Evolutionary conservation across 306 rosid species (phyloP), one percentile per base, ranked within the genome.

Genomic region (Rosa chinensis): DNA sequence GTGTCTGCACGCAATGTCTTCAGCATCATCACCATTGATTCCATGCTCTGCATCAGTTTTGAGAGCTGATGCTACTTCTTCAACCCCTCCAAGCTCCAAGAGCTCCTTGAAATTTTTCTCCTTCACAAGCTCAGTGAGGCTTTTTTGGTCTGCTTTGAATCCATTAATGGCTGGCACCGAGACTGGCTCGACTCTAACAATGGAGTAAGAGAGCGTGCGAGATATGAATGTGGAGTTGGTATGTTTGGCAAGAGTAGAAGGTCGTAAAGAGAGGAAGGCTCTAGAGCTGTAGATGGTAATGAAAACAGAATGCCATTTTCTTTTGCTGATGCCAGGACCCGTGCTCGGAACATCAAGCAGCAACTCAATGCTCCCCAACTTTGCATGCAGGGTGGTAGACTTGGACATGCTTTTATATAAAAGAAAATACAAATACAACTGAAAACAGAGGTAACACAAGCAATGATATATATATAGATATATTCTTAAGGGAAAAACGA

Each of bases 231-330:
- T 14, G 43, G 40, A 17, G 80, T 25, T 23, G 43, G 23, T 35
- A 2, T 45, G 0, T 10, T 50, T 50, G 56, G n/a, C 5, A 0
- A 4, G 20, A 50, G 20, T 0, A 13, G 20, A 50, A 13, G 56
- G 56, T 13, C 4, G 1, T 3, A 50, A 16, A 75, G 63, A 39
- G 76, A 85, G 28, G 5, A 88, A 11, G 11, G 90, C 89, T 66
- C 89, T 71, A n/a, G 90, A 90, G 52, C 88, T 88, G 66, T 89
- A 88, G 49, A 89, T 77, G 35, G 43, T 63, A n/a, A 82, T 14
- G 55, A 87, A 87, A 17, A 91, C 90, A 5, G 77, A 59, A 61
- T 74, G 91, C 94, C 92, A 90, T 28, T 87, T 85, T 77, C 84
- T 86, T 8, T 68, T 74, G 55, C 76, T 3, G 77, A 6, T 20